These are phyloP conservation scores for Pythium rishiriense DNA, from an alignment of 352 stramenopile species.

Conservation along the genomic window DNA sequence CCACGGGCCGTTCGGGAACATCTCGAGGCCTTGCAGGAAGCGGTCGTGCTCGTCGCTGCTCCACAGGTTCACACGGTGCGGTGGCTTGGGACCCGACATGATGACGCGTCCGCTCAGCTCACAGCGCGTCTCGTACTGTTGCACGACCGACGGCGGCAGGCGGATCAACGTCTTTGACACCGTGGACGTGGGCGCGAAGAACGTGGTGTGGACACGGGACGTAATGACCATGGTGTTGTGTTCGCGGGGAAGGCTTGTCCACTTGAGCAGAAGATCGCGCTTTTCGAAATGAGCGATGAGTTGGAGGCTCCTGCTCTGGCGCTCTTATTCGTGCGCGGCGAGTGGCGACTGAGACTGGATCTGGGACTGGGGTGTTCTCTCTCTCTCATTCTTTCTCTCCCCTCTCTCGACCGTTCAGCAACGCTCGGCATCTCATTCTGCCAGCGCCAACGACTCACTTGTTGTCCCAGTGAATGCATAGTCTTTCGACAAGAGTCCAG, in stretches of 20 bases:
- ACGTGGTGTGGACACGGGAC: constrained; percentile 2
- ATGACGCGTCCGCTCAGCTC: constrained; percentile 6
- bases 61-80: constrained; percentile 10
- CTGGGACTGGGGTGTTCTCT: not conserved
- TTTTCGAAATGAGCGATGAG: not conserved
- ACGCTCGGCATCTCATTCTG: not conserved
- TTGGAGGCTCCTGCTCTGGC: too few relatives aligned
- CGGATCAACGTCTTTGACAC: constrained; percentile 4
- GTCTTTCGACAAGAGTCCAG: not conserved
- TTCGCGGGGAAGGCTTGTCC: not conserved
- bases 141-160: constrained; percentile 12
- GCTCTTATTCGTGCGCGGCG: not conserved
- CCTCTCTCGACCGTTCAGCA: not conserved
- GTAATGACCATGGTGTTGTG: constrained; percentile 5
- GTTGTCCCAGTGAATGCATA: not conserved
- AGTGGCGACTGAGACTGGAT: not conserved
- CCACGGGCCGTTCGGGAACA: constrained; percentile 65
- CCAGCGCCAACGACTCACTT: not conserved
- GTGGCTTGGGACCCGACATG: not conserved
- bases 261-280: not conserved
- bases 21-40: constrained; percentile 56
- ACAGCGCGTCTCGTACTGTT: constrained; percentile 17
- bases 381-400: not conserved
- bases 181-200: constrained; percentile 9
- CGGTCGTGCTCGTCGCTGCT: constrained; percentile 25